Evolutionary conservation across 495 filamentous ascomycete genomes (phyloP).

Genomic region (Penicilliopsis zonata): DNA sequence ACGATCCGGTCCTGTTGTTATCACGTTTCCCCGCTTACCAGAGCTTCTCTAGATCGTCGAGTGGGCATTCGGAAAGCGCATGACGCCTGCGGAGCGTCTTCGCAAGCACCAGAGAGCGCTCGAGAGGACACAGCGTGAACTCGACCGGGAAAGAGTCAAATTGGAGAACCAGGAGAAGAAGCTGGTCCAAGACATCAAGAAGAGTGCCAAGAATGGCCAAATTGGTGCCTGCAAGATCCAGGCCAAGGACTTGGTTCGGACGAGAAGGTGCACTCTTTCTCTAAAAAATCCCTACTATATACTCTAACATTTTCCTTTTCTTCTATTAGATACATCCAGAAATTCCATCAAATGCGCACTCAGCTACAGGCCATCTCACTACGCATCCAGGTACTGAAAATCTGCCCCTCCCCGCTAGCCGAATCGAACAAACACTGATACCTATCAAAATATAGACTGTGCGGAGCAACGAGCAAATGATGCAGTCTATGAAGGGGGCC

Average conservation of each 20-base stretch:
- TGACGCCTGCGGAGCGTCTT: constrained; percentile 91
- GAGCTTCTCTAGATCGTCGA: constrained; percentile 60
- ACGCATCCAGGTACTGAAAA: constrained; percentile 66
- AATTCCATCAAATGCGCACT: constrained; percentile 96
- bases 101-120: constrained; percentile 94
- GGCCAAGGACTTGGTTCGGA: constrained; percentile 91
- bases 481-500: constrained; percentile 98
- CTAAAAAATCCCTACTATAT: background rate
- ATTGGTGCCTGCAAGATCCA: constrained; percentile 95
- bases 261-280: constrained; percentile 49
- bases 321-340: constrained; percentile 73
- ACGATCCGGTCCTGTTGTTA: constrained; percentile 3
- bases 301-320: background rate
- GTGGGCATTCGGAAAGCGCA: constrained; percentile 98
- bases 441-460: constrained; percentile 53
- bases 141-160: constrained; percentile 87
- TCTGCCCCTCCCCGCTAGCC: background rate
- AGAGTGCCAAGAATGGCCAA: constrained; percentile 93
- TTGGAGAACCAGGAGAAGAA: constrained; percentile 98
- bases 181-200: constrained; percentile 87
- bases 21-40: constrained; percentile 9
- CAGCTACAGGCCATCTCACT: constrained; percentile 92
- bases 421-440: constrained; percentile 3
- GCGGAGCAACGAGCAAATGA: constrained; percentile 97
- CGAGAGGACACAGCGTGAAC: constrained; percentile 91